A percentile compares a stretch with the other conserved stretches of the same genome.
These are phyloP conservation scores for Fusarium lateritium DNA, from an alignment of 2,329 filamentous ascomycete genomes.

Conservation along the genomic window DNA sequence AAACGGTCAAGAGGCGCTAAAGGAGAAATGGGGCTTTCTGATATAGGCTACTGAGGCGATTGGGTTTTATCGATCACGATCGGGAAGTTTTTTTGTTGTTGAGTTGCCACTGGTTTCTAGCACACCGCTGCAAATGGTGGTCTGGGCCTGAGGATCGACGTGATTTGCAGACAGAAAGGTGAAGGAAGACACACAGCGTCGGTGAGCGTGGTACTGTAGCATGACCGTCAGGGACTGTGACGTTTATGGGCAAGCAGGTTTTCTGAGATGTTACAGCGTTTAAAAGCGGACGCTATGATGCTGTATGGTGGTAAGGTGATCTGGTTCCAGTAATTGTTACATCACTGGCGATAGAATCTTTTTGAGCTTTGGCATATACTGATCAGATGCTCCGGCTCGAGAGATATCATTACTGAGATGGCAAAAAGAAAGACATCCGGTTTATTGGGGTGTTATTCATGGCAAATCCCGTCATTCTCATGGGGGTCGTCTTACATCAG, in stretches of 20 bases:
- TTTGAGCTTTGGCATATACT: constrained; percentile 12
- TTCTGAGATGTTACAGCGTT: not conserved
- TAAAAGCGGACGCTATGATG: constrained; percentile 9
- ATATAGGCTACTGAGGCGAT: constrained; percentile 21
- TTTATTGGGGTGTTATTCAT: not conserved
- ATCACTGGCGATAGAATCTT: constrained; percentile 15
- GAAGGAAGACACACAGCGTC: not conserved
- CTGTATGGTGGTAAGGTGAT: constrained; percentile 8
- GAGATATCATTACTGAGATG: not conserved
- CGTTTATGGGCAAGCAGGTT: constrained; percentile 28
- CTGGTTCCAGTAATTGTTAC: constrained; percentile 24
- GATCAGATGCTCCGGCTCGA: constrained; percentile 6
- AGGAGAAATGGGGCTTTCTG: constrained; percentile 13
- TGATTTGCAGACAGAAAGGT: constrained; percentile 21
- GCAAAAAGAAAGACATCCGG: not conserved
- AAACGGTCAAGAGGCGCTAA: constrained; percentile 25
- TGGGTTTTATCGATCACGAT: constrained; percentile 35
- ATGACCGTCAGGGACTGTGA: constrained; percentile 26
- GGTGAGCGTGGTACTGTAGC: constrained; percentile 2
- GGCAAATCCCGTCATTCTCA: not conserved
- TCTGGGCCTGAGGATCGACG: constrained; percentile 30
- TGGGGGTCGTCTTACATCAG: not conserved
- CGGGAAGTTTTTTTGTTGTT: constrained; percentile 20
- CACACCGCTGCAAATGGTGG: constrained; percentile 23
- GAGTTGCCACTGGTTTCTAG: constrained; percentile 23